Conservation (phyloP, 2,329 filamentous ascomycete genomes). For the Acephala macrosclerotiorum region DNA sequence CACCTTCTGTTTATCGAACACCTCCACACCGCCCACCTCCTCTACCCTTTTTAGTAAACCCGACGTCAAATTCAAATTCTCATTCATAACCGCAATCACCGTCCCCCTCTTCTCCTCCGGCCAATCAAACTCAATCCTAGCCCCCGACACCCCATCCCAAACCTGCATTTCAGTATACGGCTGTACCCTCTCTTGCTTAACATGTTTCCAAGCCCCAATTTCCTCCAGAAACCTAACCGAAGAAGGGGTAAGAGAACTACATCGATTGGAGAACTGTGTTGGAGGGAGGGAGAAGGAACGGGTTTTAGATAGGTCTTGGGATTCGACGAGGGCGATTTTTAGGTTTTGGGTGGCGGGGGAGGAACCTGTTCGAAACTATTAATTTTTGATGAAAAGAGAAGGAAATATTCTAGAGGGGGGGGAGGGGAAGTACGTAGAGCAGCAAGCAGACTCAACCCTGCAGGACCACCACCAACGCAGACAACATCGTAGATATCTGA, state of each 20-base stretch:
- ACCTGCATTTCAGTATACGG: constrained; percentile 97
- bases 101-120: constrained; percentile 62
- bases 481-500: constrained; percentile 46
- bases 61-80: constrained; percentile 88
- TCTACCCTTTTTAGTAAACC: constrained; percentile 77
- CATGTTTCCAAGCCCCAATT: constrained; percentile 85
- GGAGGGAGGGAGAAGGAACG: constrained; percentile 71
- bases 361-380: constrained; percentile 61
- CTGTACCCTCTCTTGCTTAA: constrained; percentile 78
- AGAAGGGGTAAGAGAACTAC: constrained; percentile 90
- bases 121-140: constrained; percentile 90
- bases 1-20: constrained; percentile 81
- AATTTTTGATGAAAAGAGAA: not conserved
- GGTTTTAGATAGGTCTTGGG: constrained; percentile 79
- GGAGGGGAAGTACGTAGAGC: constrained; percentile 61
- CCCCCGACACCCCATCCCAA: constrained; percentile 92
- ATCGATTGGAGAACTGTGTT: constrained; percentile 87
- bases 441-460: constrained; percentile 82
- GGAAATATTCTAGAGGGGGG: no score
- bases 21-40: constrained; percentile 70
- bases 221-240: constrained; percentile 83
- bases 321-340: constrained; percentile 88
- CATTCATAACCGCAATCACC: constrained; percentile 94
- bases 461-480: constrained; percentile 46
- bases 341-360: constrained; percentile 78